phyloP scores from a whole-genome alignment of 1,284 basidiomycete species.

The Apiotrichum sp. region DNA sequence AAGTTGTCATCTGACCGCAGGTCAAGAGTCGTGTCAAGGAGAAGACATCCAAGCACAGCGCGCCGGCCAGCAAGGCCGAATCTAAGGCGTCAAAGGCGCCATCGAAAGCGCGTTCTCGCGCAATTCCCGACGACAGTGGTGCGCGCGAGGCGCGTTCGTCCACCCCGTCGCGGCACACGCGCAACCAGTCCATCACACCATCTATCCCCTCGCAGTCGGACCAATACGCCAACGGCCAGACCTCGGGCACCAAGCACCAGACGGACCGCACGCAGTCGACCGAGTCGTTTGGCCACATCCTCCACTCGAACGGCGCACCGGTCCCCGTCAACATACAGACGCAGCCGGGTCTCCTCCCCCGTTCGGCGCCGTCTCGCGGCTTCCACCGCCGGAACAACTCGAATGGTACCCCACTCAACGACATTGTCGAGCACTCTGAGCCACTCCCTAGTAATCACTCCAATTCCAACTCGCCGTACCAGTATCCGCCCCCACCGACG shows the following conservation, averaged over 20 bases:
- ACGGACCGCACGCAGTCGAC: constrained; percentile 8
- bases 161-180: neutral
- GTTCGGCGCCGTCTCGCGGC: neutral
- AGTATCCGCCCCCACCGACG: neutral
- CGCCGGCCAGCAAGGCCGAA: neutral
- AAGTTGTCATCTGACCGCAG: no score
- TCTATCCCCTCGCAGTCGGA: no score
- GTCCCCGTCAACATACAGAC: constrained; percentile 18
- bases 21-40: neutral
- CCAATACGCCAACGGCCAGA: neutral
- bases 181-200: neutral
- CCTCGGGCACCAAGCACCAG: neutral
- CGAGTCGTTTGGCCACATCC: constrained; percentile 42
- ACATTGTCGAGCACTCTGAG: constrained; percentile 4
- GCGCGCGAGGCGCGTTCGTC: neutral
- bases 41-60: neutral
- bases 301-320: constrained; percentile 31
- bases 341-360: neutral
- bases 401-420: neutral
- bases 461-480: constrained; percentile 6
- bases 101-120: neutral
- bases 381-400: constrained; percentile 1
- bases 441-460: neutral
- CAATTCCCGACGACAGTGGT: neutral
- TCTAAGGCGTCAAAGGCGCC: neutral